Percentiles rank a stretch among this genome's conserved stretches.
Evolutionary conservation across 768 basidiomycete genomes (phyloP).

Genomic region (Suillus subluteus): DNA sequence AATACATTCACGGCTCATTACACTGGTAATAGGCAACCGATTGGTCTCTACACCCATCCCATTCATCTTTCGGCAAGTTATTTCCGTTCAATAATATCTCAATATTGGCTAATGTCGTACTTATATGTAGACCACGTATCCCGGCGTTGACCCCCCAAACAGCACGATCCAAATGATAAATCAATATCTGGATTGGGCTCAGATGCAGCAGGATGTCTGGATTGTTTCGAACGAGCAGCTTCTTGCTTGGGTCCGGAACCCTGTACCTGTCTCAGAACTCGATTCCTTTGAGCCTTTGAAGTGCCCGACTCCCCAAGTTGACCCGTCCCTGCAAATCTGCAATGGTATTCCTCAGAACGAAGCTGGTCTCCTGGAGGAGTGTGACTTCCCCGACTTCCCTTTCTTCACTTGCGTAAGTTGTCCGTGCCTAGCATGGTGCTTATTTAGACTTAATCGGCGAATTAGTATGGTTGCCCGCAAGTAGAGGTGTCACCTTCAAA

Average conservation of each 20-base stretch:
- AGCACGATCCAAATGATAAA: constrained; percentile 78
- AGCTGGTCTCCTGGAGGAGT: constrained; percentile 59
- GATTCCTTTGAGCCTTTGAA: constrained; percentile 55
- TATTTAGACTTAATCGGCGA: not conserved
- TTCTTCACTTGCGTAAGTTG: constrained; percentile 75
- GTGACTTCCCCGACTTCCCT: constrained; percentile 74
- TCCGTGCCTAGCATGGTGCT: not conserved
- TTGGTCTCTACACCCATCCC: constrained; percentile 83
- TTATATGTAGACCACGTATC: constrained; percentile 51
- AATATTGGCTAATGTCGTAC: constrained; percentile 11
- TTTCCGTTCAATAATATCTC: not conserved
- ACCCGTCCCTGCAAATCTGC: constrained; percentile 60
- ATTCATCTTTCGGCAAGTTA: constrained; percentile 64
- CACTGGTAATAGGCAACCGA: constrained; percentile 73
- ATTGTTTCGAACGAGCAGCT: constrained; percentile 75
- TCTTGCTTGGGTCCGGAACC: constrained; percentile 74
- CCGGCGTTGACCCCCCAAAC: constrained; percentile 54
- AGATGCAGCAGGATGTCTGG: constrained; percentile 71
- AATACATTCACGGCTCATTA: constrained; percentile 76
- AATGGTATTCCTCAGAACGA: constrained; percentile 78
- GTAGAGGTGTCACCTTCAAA: constrained; percentile 54
- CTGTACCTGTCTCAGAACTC: constrained; percentile 64
- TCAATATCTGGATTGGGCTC: constrained; percentile 81
- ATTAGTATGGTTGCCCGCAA: constrained; percentile 74
- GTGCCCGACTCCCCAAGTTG: constrained; percentile 66